Base-by-base conservation (phyloP, 257 asterid genomes). In the Solanum pinnatisectum region DNA sequence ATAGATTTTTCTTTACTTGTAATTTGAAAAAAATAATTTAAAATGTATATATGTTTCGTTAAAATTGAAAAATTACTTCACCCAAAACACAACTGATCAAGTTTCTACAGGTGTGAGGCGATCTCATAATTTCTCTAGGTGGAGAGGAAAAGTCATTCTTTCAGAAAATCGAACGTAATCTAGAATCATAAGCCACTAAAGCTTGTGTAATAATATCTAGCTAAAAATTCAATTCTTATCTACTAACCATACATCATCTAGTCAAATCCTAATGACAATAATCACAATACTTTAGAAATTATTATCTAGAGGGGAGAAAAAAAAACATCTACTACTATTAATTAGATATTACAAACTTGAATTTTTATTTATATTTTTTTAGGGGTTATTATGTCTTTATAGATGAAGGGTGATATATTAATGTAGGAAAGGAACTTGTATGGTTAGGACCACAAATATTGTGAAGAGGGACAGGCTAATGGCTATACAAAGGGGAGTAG, bases 401-500 rank as follows among this genome's bases (percentile, higher is more conserved):
- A 44, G 65, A 14, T 44, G 14, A 42, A 11, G 27, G 36, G 27
- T 15, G 85, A 81, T 81, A 16, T 30, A 81, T 81, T 30, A 81
- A 81, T 81, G 85, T 27, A 46, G 42, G 85, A 81, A 30, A 30
- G 70, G 85, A 82, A 82, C 85, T 82, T 49, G 85, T 81, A 89
- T 87, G 88, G 70, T 88, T 87, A 89, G 90, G 88, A 89, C 92
- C 91, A 88, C 90, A 46, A 84, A 44, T 27, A 79, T 44, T 14
- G 39, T 44, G 40, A 73, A 36, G 39, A 52, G 22, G 82, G 73
- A 84, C 87, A 63, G 63, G 20, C 60, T 49, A 49, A 49, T 15
- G 60, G 60, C 60, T 76, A 84, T 35, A 32, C 27, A 27, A 35
- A 49, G 23, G 59, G 39, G 27, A 35, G 35, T 79, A 87, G 93